Percentiles rank a stretch among this genome's conserved stretches.
phyloP scores from a whole-genome alignment of 2,329 filamentous ascomycete genomes.

The Colletotrichum musicola region DNA sequence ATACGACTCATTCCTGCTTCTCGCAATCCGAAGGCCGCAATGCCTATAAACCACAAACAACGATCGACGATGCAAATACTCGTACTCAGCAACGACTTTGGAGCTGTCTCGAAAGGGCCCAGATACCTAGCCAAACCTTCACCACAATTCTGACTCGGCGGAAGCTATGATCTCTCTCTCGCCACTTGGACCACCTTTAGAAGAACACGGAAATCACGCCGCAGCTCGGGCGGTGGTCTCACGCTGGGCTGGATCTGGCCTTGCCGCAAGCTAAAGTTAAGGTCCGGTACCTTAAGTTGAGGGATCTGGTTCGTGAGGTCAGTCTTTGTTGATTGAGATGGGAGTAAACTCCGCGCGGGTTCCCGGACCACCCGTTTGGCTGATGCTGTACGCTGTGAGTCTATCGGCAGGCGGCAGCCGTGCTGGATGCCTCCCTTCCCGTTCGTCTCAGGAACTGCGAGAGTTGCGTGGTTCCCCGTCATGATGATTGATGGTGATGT shows the following conservation, averaged over 20 bases:
- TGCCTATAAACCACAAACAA: too few species aligned
- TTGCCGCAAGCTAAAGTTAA: not conserved
- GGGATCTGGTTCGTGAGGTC: not conserved
- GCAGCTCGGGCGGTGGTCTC: not conserved
- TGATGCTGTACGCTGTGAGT: conserved; percentile 22
- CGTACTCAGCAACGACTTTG: too few species aligned
- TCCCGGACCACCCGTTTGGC: conserved; percentile 24
- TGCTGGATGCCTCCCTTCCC: conserved; percentile 4
- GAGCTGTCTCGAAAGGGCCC: too few species aligned
- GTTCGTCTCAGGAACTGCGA: conserved; percentile 35
- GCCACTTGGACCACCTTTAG: conserved; percentile 19
- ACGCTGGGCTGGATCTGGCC: conserved; percentile 5
- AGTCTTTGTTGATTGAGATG: not conserved
- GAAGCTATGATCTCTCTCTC: not conserved
- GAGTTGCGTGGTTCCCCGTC: conserved; percentile 28
- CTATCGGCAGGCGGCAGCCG: conserved; percentile 22
- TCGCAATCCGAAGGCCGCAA: too few species aligned
- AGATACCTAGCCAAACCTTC: not conserved
- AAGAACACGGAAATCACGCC: not conserved
- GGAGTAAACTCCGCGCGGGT: conserved; percentile 22
- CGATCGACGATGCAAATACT: too few species aligned
- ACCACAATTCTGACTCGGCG: conserved; percentile 8
- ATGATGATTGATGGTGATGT: conserved; percentile 8
- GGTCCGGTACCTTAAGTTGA: conserved; percentile 4
- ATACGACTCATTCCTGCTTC: too few species aligned